Evolutionary conservation across 2,329 filamentous ascomycete species (phyloP), one percentile per base, ranked within the genome.

Genomic region (Apiospora rasikravindrae): DNA sequence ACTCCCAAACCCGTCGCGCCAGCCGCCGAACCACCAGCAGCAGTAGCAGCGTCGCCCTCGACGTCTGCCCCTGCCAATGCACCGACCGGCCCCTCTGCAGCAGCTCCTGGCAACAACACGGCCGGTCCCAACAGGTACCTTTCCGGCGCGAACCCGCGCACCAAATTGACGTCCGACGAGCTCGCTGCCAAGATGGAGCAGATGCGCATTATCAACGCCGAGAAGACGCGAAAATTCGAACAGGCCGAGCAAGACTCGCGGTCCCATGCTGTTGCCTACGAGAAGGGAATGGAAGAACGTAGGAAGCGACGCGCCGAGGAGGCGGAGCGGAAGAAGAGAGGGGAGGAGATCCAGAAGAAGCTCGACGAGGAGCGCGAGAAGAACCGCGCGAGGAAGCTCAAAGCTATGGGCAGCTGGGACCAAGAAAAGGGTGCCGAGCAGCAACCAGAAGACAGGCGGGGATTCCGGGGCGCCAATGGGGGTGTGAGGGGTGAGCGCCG

Each of bases 341-440:
- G 84, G 66, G 88, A 90, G 19, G 88, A 87, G 74, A 86, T 88
- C 69, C 80, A 85, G 29, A 82, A 83, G 42, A 84, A 84, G 74
- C 83, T 89, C 74, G 88, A 91, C 37, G 88, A 90, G 49, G 90
- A 91, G 82, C 85, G 90, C 16, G 88, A 86, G 33, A 86, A 85
- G 75, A 91, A 91, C 77, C 80, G 89, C 11, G 88, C 90, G 80
- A 82, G 89, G 69, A 91, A 91, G 78, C 83, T 91, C 26, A 88
- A 88, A 75, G 89, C 89, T 0, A 86, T 91, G 82, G 82, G 83
- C 61, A 86, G 84, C 74, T 91, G 89, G 90, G 89, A 91, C 72
- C 86, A 88, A 77, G 89, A 88, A 53, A 91, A 90, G 80, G 33
- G 57, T 64, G 81, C 80, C 14, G 82, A 85, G 57, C 76, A 81